Percentiles rank a stretch among this genome's conserved stretches.
Conservation (phyloP, 2,329 filamentous ascomycete genomes). For the Xylaria digitata region DNA sequence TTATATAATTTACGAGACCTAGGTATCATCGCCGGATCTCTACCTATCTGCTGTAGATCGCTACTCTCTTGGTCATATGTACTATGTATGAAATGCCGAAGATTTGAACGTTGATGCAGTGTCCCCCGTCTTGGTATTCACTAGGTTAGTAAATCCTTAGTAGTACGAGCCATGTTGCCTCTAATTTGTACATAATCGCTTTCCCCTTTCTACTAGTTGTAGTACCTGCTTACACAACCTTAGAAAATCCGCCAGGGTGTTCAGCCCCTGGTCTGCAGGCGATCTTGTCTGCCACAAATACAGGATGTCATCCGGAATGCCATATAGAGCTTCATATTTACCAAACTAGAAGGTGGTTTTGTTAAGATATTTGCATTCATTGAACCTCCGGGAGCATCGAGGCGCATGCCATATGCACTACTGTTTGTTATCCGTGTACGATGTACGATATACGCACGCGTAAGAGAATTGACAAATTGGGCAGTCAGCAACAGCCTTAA, state of each 20-base stretch:
- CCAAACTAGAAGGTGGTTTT: conserved; percentile 10
- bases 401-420: neutral
- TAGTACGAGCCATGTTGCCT: neutral
- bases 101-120: conserved; percentile 1
- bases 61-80: neutral
- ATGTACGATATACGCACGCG: neutral
- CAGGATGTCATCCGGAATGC: neutral
- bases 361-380: conserved; percentile 6
- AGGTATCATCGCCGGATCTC: too few species aligned
- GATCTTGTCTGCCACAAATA: neutral
- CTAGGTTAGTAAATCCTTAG: neutral
- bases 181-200: neutral
- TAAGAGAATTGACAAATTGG: conserved; percentile 24
- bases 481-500: conserved; percentile 40
- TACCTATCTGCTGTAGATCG: too few species aligned
- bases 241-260: conserved; percentile 1
- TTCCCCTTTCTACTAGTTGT: conserved; percentile 2
- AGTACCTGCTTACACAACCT: conserved; percentile 14
- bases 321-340: conserved; percentile 1
- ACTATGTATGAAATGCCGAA: neutral
- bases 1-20: too few species aligned
- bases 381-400: neutral
- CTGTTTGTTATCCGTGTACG: neutral
- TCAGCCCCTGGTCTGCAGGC: neutral
- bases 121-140: conserved; percentile 1